These are phyloP conservation scores for Trichoderma atrobrunneum DNA, from an alignment of 2,329 filamentous ascomycete genomes.

Conservation along the genomic window DNA sequence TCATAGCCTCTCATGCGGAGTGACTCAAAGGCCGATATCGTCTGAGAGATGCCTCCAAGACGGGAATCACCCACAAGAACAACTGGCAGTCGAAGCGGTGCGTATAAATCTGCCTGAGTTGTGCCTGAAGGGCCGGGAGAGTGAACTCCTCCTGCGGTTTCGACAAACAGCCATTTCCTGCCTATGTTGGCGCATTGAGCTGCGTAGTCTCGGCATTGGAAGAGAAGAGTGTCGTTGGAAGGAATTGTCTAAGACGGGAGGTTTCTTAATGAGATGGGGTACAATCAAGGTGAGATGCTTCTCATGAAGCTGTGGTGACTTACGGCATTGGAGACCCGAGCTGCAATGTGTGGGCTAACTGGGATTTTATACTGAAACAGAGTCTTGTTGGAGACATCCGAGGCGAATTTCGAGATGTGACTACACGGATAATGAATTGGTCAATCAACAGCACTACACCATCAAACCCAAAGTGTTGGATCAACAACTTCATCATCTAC, in stretches of 20 bases:
- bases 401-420: conserved; percentile 61
- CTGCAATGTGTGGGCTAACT: conserved; percentile 76
- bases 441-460: neutral
- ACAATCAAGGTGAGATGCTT: conserved; percentile 11
- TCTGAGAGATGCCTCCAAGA: conserved; percentile 76
- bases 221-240: conserved; percentile 50
- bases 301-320: neutral
- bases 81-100: conserved; percentile 68
- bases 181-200: conserved; percentile 40
- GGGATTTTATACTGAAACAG: conserved; percentile 71
- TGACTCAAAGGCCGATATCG: conserved; percentile 78
- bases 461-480: neutral
- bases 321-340: conserved; percentile 46
- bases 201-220: conserved; percentile 39
- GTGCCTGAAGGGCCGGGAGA: conserved; percentile 74
- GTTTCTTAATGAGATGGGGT: neutral
- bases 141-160: conserved; percentile 80
- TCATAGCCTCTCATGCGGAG: conserved; percentile 76
- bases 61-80: conserved; percentile 72
- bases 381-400: conserved; percentile 48
- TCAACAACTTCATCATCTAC: neutral
- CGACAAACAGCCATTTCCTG: conserved; percentile 64
- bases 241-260: conserved; percentile 41
- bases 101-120: conserved; percentile 75
- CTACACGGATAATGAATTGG: conserved; percentile 37